Evolutionary conservation across 1,284 basidiomycete species (phyloP), one percentile per base, ranked within the genome.

Genomic region (Ustilago lituana): DNA sequence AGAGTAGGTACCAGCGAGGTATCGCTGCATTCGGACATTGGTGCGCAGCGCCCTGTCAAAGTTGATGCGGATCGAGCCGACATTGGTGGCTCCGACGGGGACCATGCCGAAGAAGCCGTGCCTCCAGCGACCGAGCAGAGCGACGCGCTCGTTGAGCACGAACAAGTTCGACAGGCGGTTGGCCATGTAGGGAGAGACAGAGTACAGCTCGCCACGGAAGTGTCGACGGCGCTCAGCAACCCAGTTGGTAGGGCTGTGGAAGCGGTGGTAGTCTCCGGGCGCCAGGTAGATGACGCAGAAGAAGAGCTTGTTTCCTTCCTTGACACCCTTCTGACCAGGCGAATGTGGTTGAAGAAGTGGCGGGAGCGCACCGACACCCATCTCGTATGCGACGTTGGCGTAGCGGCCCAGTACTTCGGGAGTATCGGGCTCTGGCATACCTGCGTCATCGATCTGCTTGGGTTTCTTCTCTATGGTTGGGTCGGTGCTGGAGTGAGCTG

Each of bases 41-140:
- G 81, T 82, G 37, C 78, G 73, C 73, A 86, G 63, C 47, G 90
- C 91, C 78, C 90, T 86, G 84, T 99, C 96, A 83, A 99, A 99
- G 83, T 97, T 95, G 83, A 99, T 88, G 68, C 90, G 90, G 84
- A 99, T 98, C 68, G 91, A 93, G 9, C 95, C 95, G 55, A 98
- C 96, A 82, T 98, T 98, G 19, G 95, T 98, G 2, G 96, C 95
- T 12, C 95, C 96, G 24, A 98, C 94, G 11, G 95, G 95, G 0
- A 95, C 89, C 94, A 98, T 98, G 36, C 90, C 86, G 83, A 97
- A 98, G 86, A 98, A 98, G 5, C 95, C 95, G 79, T 96, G 85
- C 79, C 89, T 88, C 95, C 96, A 98, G 52, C 93, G 86, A 6
- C 95, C 96, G 27, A 98, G 88, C n/a, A 99, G 85, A 0, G 95